These are phyloP conservation scores for Carex myosuroides DNA, from an alignment of 176 grass and related monocot genomes.

Conservation along the genomic window DNA sequence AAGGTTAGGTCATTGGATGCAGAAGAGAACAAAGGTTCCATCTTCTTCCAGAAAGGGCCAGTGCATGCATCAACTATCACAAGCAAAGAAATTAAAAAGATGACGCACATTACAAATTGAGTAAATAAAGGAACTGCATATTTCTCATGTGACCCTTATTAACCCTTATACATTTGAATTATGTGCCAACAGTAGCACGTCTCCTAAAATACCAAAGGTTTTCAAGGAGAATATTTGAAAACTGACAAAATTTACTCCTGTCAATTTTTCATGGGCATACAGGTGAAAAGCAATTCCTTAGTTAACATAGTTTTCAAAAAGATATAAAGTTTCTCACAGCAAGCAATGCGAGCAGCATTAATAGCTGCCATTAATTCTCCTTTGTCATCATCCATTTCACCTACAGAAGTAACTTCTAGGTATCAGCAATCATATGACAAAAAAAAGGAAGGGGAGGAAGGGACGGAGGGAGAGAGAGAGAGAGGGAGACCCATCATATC, in stretches of 20 bases:
- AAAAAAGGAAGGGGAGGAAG: background rate
- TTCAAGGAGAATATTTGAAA: background rate
- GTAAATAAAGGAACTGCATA: constrained; percentile 8
- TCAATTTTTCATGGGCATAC: background rate
- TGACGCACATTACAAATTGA: background rate
- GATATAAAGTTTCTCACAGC: constrained; percentile 29
- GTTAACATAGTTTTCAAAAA: background rate
- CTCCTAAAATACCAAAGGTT: background rate
- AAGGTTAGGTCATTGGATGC: constrained; percentile 48
- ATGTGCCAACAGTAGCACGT: background rate
- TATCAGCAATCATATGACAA: background rate
- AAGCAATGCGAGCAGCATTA: constrained; percentile 58
- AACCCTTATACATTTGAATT: background rate
- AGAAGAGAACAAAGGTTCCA: constrained; percentile 72
- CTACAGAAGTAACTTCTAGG: constrained; percentile 34
- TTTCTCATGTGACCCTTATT: background rate
- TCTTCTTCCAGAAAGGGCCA: constrained; percentile 80
- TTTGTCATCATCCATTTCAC: constrained; percentile 60
- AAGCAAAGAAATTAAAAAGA: constrained; percentile 3
- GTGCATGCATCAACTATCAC: constrained; percentile 55
- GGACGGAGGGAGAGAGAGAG: background rate
- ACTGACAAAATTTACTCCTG: background rate
- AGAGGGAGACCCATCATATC: constrained; percentile 37
- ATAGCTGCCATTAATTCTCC: constrained; percentile 79
- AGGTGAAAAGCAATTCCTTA: background rate